These are phyloP conservation scores for Aspergillus sclerotiicarbonarius DNA, from an alignment of 495 filamentous ascomycete genomes.

Conservation along the genomic window DNA sequence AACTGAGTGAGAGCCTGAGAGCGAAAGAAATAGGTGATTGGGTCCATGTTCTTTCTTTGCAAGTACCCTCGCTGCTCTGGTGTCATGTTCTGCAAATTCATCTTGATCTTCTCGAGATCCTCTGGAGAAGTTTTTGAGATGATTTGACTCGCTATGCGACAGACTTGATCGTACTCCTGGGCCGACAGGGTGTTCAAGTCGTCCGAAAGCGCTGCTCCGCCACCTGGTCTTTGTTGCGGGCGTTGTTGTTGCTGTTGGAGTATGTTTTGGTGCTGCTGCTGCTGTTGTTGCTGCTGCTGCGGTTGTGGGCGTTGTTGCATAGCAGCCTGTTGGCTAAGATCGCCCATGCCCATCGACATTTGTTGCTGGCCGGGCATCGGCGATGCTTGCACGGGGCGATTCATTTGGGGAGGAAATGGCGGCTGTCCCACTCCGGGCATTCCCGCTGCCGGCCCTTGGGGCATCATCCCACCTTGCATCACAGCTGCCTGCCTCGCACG, in stretches of 20 bases:
- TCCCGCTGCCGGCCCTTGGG: slow-evolving; percentile 28
- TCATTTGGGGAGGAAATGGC: slow-evolving; percentile 52
- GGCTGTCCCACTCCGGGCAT: slow-evolving; percentile 38
- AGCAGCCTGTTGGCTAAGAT: slow-evolving; percentile 38
- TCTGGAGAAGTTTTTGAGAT: slow-evolving; percentile 37
- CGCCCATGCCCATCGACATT: slow-evolving; percentile 47
- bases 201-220: slow-evolving; percentile 30
- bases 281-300: slow-evolving; percentile 31
- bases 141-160: slow-evolving; percentile 40
- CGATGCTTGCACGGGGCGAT: slow-evolving; percentile 52
- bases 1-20: slow-evolving; percentile 44
- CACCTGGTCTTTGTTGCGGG: slow-evolving; percentile 35
- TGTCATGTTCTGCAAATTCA: slow-evolving; percentile 43
- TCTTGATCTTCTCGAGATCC: slow-evolving; percentile 45
- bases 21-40: slow-evolving; percentile 50
- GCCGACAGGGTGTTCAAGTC: slow-evolving; percentile 36
- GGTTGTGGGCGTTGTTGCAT: slow-evolving; percentile 35
- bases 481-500: slow-evolving; percentile 45
- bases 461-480: slow-evolving; percentile 45
- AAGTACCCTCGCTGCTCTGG: slow-evolving; percentile 44
- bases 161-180: slow-evolving; percentile 45
- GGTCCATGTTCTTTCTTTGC: slow-evolving; percentile 42
- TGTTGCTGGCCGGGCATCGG: slow-evolving; percentile 45
- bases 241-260: slow-evolving; percentile 35
- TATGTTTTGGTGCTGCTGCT: slow-evolving; percentile 25